These are phyloP conservation scores for Pogostemon cablin DNA, from an alignment of 257 asterid species.

Conservation along the genomic window DNA sequence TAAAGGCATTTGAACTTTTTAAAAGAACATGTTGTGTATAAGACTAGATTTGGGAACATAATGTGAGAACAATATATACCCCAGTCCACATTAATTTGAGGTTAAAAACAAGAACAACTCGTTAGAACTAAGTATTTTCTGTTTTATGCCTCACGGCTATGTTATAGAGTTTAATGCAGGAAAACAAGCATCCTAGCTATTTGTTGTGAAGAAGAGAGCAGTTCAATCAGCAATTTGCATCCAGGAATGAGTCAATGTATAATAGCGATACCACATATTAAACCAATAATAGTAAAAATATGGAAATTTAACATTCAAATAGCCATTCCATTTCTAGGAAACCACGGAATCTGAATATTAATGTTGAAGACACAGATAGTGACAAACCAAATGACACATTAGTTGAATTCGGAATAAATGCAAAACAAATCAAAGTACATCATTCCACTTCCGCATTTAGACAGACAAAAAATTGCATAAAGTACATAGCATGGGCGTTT, in stretches of 20 bases:
- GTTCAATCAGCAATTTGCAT: neutral
- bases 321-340: neutral
- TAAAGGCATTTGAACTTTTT: neutral
- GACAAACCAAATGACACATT: conserved; percentile 2
- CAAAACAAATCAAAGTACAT: conserved; percentile 20
- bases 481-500: too few relatives aligned
- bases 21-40: neutral
- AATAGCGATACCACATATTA: neutral
- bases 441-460: conserved; percentile 22
- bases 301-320: conserved; percentile 24
- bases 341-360: neutral
- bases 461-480: neutral
- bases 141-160: conserved; percentile 14
- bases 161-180: neutral
- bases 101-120: neutral
- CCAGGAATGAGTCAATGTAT: neutral
- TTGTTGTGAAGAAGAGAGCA: neutral
- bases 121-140: neutral
- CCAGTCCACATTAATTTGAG: conserved; percentile 9
- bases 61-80: neutral
- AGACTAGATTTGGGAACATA: neutral
- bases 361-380: conserved; percentile 2
- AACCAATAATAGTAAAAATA: conserved; percentile 5
- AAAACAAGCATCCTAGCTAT: neutral
- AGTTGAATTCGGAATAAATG: conserved; percentile 21